Base-by-base conservation (phyloP, 306 rosid species). In the Prunus dulcis region DNA sequence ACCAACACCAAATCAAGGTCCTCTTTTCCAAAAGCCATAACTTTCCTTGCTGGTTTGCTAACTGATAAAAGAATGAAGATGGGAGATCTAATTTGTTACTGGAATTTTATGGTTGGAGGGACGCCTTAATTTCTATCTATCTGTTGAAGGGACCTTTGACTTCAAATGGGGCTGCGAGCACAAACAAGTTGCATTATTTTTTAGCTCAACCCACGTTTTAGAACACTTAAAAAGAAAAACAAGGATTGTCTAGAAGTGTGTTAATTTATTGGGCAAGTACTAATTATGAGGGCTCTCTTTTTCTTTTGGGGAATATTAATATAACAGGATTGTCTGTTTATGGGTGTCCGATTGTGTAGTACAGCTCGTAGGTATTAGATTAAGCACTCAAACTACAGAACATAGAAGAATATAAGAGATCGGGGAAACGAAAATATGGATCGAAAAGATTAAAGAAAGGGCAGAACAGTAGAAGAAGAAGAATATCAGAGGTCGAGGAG, bases 1-100 rank as follows among this genome's bases (percentile, higher is more conserved):
- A 90, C 96, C 74, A 93, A 75, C 53, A 89, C 80, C 84, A 90
- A 67, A 78, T 93, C 97, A 47, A 93, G 82, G 76, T 87, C 75
- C 73, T 89, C 84, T 84, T 86, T 90, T 41, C 83, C 81, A 78
- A 89, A 87, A 74, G 19, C 63, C 96, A 90, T 90, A 1, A 14
- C 15, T 49, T 45, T 53, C 22, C 47, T 57, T 57, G 71, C 41
- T 72, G 19, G 66, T 18, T 14, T 18, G 56, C 67, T 18, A 77
- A 7, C 78, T 32, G 23, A 1, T 46, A 45, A 52, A 63, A n/a
- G 53, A 49, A 12, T 61, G 27, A 46, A 65, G 60, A 8, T 67
- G 14, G 47, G 22, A 47, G 68, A 55, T 45, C 20, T 60, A 60
- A 4, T 41, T 15, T 17, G 13, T 66, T 5, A 41, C n/a, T 6